phyloP scores from a whole-genome alignment of 345 rosid species.

The Theobroma cacao region DNA sequence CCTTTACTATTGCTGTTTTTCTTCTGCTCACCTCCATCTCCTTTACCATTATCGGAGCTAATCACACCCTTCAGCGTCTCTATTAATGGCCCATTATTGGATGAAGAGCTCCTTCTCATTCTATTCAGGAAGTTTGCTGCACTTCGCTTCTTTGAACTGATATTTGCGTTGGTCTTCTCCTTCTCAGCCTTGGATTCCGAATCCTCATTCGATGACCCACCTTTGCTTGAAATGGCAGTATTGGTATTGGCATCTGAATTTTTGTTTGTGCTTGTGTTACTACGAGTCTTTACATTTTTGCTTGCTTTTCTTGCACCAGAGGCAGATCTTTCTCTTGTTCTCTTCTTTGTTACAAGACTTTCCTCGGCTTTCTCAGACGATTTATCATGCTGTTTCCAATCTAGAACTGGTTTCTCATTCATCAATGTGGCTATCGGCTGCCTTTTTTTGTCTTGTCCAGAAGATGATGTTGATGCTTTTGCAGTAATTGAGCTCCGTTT shows the following conservation, averaged over 20 bases:
- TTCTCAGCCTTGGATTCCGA: constrained; percentile 28
- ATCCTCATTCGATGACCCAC: constrained; percentile 23
- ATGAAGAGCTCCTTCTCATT: constrained; percentile 37
- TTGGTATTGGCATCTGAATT: constrained; percentile 6
- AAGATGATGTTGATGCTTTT: constrained; percentile 24
- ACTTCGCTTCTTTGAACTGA: constrained; percentile 38
- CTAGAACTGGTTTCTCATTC: constrained; percentile 32
- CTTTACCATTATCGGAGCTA: constrained; percentile 31
- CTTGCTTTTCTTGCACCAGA: constrained; percentile 13
- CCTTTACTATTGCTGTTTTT: constrained; percentile 23
- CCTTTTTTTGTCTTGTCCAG: constrained; percentile 29
- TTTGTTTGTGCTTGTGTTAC: background rate
- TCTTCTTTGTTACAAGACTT: constrained; percentile 26
- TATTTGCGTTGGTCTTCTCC: constrained; percentile 22
- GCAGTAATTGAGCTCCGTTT: constrained; percentile 45
- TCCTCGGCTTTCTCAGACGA: constrained; percentile 28
- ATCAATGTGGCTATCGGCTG: constrained; percentile 11
- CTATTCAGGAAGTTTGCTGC: constrained; percentile 51
- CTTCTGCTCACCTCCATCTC: constrained; percentile 31
- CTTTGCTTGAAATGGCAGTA: constrained; percentile 21
- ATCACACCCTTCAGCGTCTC: constrained; percentile 25
- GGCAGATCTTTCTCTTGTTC: constrained; percentile 24
- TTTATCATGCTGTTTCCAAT: constrained; percentile 26
- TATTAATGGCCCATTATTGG: constrained; percentile 18
- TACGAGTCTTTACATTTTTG: constrained; percentile 20